A percentile compares a stretch with the other conserved stretches of the same genome.
phyloP scores from a whole-genome alignment of 1,139 yeast genomes.

The Keqinozyma sinolaborantium region DNA sequence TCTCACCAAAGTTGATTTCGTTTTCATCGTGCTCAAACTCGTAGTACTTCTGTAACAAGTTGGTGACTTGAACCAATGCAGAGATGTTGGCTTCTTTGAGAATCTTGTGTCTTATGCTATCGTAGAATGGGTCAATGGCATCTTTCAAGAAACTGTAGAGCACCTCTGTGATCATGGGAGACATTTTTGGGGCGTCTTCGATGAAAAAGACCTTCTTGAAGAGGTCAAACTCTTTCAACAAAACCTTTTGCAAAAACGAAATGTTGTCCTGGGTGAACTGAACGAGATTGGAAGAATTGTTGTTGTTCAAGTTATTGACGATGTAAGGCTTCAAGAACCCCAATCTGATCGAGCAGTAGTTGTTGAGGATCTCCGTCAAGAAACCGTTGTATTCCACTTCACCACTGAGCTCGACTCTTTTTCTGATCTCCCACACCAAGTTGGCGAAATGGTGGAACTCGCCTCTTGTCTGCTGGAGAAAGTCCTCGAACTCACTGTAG shows the following conservation, averaged over 20 bases:
- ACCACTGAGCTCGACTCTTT: slow-evolving; percentile 42
- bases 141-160: slow-evolving; percentile 57
- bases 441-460: slow-evolving; percentile 31
- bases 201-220: slow-evolving; percentile 50
- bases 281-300: slow-evolving; percentile 31
- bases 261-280: slow-evolving; percentile 59
- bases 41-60: slow-evolving; percentile 64
- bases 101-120: slow-evolving; percentile 59
- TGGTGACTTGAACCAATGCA: slow-evolving; percentile 70
- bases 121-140: slow-evolving; percentile 75
- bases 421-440: slow-evolving; percentile 48
- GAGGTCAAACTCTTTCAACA: slow-evolving; percentile 58
- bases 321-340: slow-evolving; percentile 42
- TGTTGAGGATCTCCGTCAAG: slow-evolving; percentile 58
- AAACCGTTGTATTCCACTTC: slow-evolving; percentile 72
- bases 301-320: slow-evolving; percentile 16
- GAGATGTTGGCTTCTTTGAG: slow-evolving; percentile 67
- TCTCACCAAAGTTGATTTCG: slow-evolving; percentile 44
- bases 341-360: slow-evolving; percentile 57
- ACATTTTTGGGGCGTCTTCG: slow-evolving; percentile 11
- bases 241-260: slow-evolving; percentile 53
- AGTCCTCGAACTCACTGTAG: slow-evolving; percentile 53
- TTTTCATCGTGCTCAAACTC: slow-evolving; percentile 50
- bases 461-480: slow-evolving; percentile 19
- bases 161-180: slow-evolving; percentile 20